A percentile compares a stretch with the other conserved stretches of the same genome.
Conservation (phyloP, 164 flowering plant genomes). For the Magnolia officinalis region DNA sequence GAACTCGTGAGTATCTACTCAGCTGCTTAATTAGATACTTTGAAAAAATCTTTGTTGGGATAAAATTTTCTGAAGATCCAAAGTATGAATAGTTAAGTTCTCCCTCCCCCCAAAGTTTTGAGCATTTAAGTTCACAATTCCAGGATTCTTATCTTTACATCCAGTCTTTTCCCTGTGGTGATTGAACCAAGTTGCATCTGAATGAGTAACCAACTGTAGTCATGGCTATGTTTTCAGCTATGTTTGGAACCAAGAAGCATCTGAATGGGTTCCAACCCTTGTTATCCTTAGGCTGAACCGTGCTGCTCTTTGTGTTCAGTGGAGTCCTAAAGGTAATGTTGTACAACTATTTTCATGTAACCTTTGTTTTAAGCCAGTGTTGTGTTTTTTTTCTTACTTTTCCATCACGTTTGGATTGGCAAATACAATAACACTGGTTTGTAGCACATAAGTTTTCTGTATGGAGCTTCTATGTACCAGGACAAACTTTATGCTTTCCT, state of each 20-base stretch:
- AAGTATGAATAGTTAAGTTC: too few species aligned
- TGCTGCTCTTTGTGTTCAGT: constrained; percentile 96
- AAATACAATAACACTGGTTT: neutral
- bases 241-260: constrained; percentile 87
- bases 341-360: neutral
- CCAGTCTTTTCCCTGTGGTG: neutral
- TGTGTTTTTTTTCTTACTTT: too few species aligned
- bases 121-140: neutral
- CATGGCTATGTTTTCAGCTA: constrained; percentile 43
- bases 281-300: constrained; percentile 94
- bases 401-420: too few species aligned
- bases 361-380: neutral
- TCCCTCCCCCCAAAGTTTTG: neutral
- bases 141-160: neutral
- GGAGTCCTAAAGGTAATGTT: constrained; percentile 91
- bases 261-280: constrained; percentile 97
- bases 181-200: neutral
- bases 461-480: neutral
- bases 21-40: neutral
- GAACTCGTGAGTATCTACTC: constrained; percentile 72
- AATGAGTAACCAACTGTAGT: neutral
- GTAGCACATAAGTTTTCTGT: neutral
- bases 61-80: neutral
- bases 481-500: neutral
- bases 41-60: neutral